phyloP scores from a whole-genome alignment of 2,329 filamentous ascomycete species.

The Fusarium floridanum region DNA sequence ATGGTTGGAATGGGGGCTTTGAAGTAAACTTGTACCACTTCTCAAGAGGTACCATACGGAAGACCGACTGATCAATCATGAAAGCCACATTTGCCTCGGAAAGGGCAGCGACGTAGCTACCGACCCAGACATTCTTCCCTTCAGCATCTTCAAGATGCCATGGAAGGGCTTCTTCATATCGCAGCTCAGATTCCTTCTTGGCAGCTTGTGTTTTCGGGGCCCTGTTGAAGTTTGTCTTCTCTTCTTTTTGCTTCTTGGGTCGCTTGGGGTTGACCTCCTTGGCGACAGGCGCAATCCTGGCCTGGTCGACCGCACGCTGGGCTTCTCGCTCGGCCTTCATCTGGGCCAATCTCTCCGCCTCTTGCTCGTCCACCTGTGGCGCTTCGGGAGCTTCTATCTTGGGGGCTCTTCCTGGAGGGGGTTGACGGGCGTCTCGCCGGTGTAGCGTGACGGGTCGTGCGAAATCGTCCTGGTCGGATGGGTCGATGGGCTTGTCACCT shows the following conservation, averaged over 20 bases:
- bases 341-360: slow-evolving; percentile 76
- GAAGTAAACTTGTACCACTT: slow-evolving; percentile 93
- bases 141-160: slow-evolving; percentile 99
- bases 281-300: slow-evolving; percentile 89
- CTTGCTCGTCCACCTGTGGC: slow-evolving; percentile 66
- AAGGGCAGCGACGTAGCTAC: slow-evolving; percentile 88
- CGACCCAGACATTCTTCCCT: slow-evolving; percentile 93
- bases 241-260: slow-evolving; percentile 77
- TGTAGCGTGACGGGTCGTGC: slow-evolving; percentile 89
- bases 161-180: slow-evolving; percentile 94
- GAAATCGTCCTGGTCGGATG: slow-evolving; percentile 80
- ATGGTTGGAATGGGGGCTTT: slow-evolving; percentile 82
- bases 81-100: slow-evolving; percentile 88
- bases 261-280: slow-evolving; percentile 67
- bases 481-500: slow-evolving; percentile 74
- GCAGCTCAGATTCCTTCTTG: slow-evolving; percentile 78
- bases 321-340: slow-evolving; percentile 83
- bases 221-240: slow-evolving; percentile 89
- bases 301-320: slow-evolving; percentile 86
- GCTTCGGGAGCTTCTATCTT: slow-evolving; percentile 68
- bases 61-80: slow-evolving; percentile 76
- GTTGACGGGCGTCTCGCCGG: slow-evolving; percentile 84
- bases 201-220: slow-evolving; percentile 84
- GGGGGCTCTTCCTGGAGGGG: slow-evolving; percentile 71
- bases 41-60: slow-evolving; percentile 90